These are phyloP conservation scores for Candida sonorensis DNA, from an alignment of 805 yeast species.

Conservation along the genomic window DNA sequence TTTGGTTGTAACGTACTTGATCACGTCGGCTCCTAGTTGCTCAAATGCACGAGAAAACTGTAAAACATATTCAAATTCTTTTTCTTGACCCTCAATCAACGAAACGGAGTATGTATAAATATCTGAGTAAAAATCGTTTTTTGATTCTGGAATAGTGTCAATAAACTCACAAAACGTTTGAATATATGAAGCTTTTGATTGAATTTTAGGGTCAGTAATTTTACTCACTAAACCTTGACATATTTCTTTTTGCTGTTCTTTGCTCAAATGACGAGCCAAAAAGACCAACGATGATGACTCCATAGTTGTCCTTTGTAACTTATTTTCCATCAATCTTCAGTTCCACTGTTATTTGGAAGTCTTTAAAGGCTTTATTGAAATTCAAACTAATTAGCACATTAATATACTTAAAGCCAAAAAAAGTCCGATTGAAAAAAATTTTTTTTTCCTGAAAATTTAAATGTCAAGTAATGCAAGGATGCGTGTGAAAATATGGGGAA, in stretches of 20 bases:
- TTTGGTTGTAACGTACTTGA: conserved; percentile 4
- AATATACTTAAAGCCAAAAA: neutral
- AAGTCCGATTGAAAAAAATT: neutral
- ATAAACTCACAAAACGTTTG: conserved; percentile 17
- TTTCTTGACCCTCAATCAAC: conserved; percentile 1
- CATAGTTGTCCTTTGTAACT: conserved; percentile 1
- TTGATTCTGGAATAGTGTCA: conserved; percentile 5
- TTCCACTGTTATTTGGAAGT: no score
- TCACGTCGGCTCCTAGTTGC: conserved; percentile 14
- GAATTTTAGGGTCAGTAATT: neutral
- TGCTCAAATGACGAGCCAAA: conserved; percentile 9
- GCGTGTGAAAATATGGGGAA: neutral
- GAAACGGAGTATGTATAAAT: conserved; percentile 2
- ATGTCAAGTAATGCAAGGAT: neutral
- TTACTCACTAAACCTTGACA: conserved; percentile 2
- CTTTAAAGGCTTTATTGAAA: no score
- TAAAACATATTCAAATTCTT: conserved; percentile 7
- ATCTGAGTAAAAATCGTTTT: conserved; percentile 2
- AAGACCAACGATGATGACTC: conserved; percentile 6
- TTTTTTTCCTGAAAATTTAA: no score
- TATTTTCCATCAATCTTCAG: neutral
- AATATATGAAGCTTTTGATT: conserved; percentile 2
- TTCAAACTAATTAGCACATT: neutral
- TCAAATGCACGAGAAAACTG: conserved; percentile 26
- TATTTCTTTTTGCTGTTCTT: conserved; percentile 7